phyloP scores from a whole-genome alignment of 441 rosid species.

The Erysimum pusillum region DNA sequence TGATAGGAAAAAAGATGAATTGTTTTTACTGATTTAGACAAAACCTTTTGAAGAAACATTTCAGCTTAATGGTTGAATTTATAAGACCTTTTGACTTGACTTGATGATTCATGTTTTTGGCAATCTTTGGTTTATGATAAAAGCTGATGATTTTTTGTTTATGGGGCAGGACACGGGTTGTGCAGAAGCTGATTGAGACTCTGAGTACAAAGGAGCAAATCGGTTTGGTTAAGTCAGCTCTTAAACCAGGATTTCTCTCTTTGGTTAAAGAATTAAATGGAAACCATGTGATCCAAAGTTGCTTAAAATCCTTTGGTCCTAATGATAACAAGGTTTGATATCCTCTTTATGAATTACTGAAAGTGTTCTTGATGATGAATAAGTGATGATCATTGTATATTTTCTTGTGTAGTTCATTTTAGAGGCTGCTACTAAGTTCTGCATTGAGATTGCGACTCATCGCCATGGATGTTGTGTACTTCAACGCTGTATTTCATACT shows the following conservation, averaged over 20 bases:
- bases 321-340: slow-evolving; percentile 68
- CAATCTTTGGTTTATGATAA: slow-evolving; percentile 21
- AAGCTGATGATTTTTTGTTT: slow-evolving; percentile 28
- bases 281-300: slow-evolving; percentile 76
- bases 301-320: slow-evolving; percentile 67
- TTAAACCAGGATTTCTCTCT: slow-evolving; percentile 71
- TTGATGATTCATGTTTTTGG: slow-evolving; percentile 29
- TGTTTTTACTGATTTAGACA: slow-evolving; percentile 27
- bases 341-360: background rate
- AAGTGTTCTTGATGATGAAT: background rate
- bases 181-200: slow-evolving; percentile 83
- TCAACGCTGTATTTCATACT: slow-evolving; percentile 67
- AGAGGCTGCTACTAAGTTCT: slow-evolving; percentile 67
- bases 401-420: slow-evolving; percentile 61
- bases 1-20: slow-evolving; percentile 22
- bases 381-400: background rate
- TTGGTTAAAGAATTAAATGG: slow-evolving; percentile 77
- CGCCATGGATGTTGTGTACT: slow-evolving; percentile 80
- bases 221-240: slow-evolving; percentile 56
- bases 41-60: slow-evolving; percentile 4
- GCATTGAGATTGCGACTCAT: slow-evolving; percentile 72
- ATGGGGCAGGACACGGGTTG: slow-evolving; percentile 69
- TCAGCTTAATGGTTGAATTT: slow-evolving; percentile 13
- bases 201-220: slow-evolving; percentile 69
- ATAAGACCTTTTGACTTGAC: slow-evolving; percentile 19